Evolutionary conservation across 305 asterid species (phyloP).

Genomic region (Fraxinus sp.): DNA sequence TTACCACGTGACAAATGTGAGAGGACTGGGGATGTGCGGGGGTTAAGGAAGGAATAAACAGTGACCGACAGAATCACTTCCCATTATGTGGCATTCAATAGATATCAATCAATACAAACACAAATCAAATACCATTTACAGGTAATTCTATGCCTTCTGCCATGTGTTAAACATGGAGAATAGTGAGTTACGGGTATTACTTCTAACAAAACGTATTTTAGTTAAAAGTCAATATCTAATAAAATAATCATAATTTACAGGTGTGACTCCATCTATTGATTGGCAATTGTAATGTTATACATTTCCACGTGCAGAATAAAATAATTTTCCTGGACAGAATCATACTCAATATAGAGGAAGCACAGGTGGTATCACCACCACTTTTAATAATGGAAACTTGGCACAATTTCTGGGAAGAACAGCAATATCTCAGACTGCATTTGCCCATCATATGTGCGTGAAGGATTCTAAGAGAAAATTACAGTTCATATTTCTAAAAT

Average conservation of each 20-base stretch:
- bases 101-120: slow-evolving; percentile 17
- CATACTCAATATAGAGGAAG: not conserved
- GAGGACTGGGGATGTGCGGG: not conserved
- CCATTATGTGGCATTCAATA: slow-evolving; percentile 2
- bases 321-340: not conserved
- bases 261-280: not conserved
- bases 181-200: not conserved
- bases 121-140: not conserved
- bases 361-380: slow-evolving; percentile 3
- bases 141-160: not conserved
- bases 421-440: not conserved
- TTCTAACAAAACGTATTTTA: not conserved
- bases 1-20: not conserved
- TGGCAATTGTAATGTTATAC: not conserved
- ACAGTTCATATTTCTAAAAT: not conserved
- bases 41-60: not conserved
- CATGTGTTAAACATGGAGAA: not conserved
- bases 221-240: not conserved
- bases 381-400: not conserved
- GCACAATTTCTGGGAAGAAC: not conserved
- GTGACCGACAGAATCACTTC: slow-evolving; percentile 7
- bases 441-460: not conserved
- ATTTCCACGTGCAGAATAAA: not conserved
- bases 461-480: not conserved
- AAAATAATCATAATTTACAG: not conserved